Conservation (phyloP, 2,329 filamentous ascomycete species). For the Pestalotiopsis sp. region DNA sequence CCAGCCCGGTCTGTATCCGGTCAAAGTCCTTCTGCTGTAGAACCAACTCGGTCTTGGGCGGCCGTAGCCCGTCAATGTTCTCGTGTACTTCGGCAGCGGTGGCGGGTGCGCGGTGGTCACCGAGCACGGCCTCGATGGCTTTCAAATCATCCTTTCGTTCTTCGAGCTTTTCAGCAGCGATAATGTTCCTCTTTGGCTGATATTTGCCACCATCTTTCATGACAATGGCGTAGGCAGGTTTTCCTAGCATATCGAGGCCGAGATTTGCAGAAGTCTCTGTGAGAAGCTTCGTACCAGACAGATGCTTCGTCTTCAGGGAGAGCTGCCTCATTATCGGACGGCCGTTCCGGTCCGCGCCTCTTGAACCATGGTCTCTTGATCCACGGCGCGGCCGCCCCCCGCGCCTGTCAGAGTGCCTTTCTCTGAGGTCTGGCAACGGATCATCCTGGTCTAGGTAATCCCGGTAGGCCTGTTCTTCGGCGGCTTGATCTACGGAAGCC, state of each 20-base stretch:
- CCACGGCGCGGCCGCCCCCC: background rate
- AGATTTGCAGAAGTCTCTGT: slow-evolving; percentile 27
- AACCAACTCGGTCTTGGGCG: slow-evolving; percentile 43
- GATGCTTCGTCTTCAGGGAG: slow-evolving; percentile 19
- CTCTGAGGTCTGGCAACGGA: background rate
- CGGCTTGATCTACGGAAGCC: background rate
- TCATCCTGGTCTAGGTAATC: background rate
- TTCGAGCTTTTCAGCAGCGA: background rate
- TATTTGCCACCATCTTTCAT: slow-evolving; percentile 39
- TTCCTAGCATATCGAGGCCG: slow-evolving; percentile 37
- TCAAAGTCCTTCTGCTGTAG: slow-evolving; percentile 45
- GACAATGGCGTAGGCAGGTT: slow-evolving; percentile 49
- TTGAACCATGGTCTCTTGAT: background rate
- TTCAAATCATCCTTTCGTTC: slow-evolving; percentile 23
- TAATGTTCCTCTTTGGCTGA: slow-evolving; percentile 12
- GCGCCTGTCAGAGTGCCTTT: background rate
- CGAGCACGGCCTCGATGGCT: slow-evolving; percentile 36
- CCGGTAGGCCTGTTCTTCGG: background rate
- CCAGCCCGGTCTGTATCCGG: slow-evolving; percentile 39
- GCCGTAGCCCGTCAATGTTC: slow-evolving; percentile 54
- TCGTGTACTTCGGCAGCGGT: slow-evolving; percentile 39
- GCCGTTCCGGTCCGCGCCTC: background rate
- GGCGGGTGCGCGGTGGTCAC: slow-evolving; percentile 27
- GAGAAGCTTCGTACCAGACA: slow-evolving; percentile 28
- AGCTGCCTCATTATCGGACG: slow-evolving; percentile 16